A percentile compares a stretch with the other conserved stretches of the same genome.
phyloP scores from a whole-genome alignment of 2,329 filamentous ascomycete genomes.

The Thielaviopsis euricoi region DNA sequence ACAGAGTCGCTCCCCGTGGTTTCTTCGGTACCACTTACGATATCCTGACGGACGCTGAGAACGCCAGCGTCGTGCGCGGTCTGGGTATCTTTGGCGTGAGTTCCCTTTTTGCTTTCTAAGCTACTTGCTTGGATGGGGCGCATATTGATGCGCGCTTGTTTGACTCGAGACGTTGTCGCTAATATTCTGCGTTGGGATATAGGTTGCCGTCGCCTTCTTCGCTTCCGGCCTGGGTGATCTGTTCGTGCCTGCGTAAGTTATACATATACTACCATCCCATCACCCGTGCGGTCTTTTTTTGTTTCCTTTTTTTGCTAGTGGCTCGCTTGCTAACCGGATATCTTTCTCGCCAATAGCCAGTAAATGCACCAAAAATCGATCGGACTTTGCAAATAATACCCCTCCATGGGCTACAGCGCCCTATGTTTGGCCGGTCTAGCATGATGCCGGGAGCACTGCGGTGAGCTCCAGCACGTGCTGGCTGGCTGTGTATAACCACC shows the following conservation, averaged over 20 bases:
- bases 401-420: not conserved
- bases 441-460: not conserved
- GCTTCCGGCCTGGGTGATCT: constrained; percentile 41
- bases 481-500: not conserved
- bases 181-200: not conserved
- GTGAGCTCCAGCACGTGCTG: not conserved
- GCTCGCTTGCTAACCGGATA: not conserved
- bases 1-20: constrained; percentile 19
- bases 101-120: constrained; percentile 12
- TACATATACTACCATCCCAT: not conserved
- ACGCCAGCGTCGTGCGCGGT: constrained; percentile 51
- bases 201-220: constrained; percentile 51
- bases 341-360: not conserved
- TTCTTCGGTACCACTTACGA: constrained; percentile 43
- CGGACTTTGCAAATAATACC: not conserved
- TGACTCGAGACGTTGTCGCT: not conserved
- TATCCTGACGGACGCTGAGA: constrained; percentile 48
- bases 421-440: not conserved
- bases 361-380: not conserved
- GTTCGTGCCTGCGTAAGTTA: constrained; percentile 45
- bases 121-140: no score
- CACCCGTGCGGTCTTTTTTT: no score
- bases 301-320: not conserved
- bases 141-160: not conserved
- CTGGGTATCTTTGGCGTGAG: constrained; percentile 52